Base-by-base conservation (phyloP, 2,329 filamentous ascomycete genomes). In the Ceratocystis albifundus region DNA sequence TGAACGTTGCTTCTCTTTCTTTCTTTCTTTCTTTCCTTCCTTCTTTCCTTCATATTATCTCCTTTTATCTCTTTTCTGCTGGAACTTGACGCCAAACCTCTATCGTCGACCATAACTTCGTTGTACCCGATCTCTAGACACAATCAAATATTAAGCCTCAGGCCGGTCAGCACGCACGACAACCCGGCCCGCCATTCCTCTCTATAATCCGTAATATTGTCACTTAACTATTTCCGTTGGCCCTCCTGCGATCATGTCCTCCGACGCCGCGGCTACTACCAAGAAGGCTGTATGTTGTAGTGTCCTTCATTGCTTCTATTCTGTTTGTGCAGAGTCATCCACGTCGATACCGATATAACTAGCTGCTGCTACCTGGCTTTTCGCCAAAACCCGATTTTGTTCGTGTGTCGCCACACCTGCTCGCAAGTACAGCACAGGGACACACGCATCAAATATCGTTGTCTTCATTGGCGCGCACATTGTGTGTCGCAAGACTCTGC, bases 211-310 rank as follows among this genome's bases (percentile, higher is more conserved):
- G 20, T 20, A 59, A 59, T 59, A 59, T 36, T 25, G 20, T 30
- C 20, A 28, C n/a, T n/a, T 30, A 1, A 3, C 44, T 17, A 36
- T 28, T 25, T 46, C 45, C 45, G 20, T 20, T 50, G 12, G 28
- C 20, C 36, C 59, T 50, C 20, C 65, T 15, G 57, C 36, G 28
- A 66, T 44, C 41, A 66, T 66, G 65, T 41, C 59, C 25, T 15
- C 55, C n/a, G 28, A 22, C 55, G 55, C 17, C 25, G 28, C 7
- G n/a, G 20, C 53, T n/a, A 30, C 55, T 30, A 59, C 55, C 15
- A 59, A 59, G 55, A 59, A 59, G 55, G 17, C 30, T 36, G 55
- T 59, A 59, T 36, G 55, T 59, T 59, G 55, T 59, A 36, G 28
- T 8, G 55, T 8, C 28, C 55, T 30, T 15, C n/a, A 36, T n/a